Percentiles rank a stretch among this genome's conserved stretches.
Evolutionary conservation across 2,329 filamentous ascomycete genomes (phyloP).

Genomic region (Fusarium armeniacum): DNA sequence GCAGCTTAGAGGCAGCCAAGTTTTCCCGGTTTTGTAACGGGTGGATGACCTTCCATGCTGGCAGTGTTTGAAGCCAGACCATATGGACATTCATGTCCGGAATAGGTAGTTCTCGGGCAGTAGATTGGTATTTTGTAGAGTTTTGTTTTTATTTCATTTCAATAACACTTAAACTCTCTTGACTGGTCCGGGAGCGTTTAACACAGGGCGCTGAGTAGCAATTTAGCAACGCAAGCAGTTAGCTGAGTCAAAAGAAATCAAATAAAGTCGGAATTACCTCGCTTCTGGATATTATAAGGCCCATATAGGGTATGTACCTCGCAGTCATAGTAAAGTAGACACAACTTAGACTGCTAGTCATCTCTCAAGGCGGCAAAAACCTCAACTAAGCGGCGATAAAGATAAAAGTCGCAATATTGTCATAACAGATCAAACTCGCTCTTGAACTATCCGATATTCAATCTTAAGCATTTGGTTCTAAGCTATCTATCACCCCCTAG

Average conservation of each 20-base stretch:
- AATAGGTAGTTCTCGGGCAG: not conserved
- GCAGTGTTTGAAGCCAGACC: too few relatives aligned
- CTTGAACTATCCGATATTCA: too few relatives aligned
- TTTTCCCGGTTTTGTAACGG: not conserved
- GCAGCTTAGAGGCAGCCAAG: not conserved
- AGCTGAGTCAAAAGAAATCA: accelerated
- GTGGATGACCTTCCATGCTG: not conserved
- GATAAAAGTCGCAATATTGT: not conserved
- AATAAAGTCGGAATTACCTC: not conserved
- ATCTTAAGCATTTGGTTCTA: too few relatives aligned
- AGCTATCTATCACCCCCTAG: too few relatives aligned
- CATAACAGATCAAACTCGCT: not conserved
- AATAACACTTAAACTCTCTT: too few relatives aligned
- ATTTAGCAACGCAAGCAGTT: not conserved
- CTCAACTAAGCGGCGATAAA: not conserved
- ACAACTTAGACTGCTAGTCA: too few relatives aligned
- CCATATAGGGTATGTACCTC: not conserved
- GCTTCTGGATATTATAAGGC: not conserved
- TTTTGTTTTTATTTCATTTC: too few relatives aligned
- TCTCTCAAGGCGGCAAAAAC: not conserved
- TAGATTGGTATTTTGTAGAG: not conserved
- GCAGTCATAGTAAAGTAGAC: not conserved
- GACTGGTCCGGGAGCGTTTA: too few relatives aligned
- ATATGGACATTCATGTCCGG: not conserved
- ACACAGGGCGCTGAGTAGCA: not conserved